phyloP scores from a whole-genome alignment of 257 asterid species.

The Osmanthus fragrans region DNA sequence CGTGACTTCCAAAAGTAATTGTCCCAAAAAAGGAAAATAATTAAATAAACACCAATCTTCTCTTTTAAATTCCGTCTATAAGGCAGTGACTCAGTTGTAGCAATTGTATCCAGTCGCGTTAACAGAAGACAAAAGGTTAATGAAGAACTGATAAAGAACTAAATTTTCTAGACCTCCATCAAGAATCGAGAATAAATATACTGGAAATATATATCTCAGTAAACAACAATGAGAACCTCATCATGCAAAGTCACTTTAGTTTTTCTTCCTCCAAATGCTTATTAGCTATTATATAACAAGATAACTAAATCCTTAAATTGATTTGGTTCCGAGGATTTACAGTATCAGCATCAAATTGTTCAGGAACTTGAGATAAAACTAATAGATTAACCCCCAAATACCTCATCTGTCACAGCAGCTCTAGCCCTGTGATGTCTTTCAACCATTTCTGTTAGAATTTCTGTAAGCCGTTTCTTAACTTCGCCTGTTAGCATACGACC shows the following conservation, averaged over 20 bases:
- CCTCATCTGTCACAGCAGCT: slow-evolving; percentile 94
- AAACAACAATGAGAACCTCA: too few species aligned
- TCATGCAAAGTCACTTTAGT: too few species aligned
- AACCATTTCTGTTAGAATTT: slow-evolving; percentile 73
- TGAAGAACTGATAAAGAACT: background rate
- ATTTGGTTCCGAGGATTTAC: background rate
- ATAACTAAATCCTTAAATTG: background rate
- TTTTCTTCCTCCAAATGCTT: too few species aligned
- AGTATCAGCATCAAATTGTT: background rate
- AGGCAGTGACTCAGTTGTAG: too few species aligned
- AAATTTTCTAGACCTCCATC: background rate
- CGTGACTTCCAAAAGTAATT: too few species aligned
- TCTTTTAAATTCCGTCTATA: too few species aligned
- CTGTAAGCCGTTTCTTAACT: slow-evolving; percentile 73
- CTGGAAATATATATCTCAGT: too few species aligned
- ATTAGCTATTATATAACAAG: too few species aligned
- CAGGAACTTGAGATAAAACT: background rate
- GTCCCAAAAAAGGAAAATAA: too few species aligned
- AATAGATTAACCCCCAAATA: slow-evolving; percentile 19
- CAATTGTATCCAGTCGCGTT: too few species aligned
- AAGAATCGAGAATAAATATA: too few species aligned
- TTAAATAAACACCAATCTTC: too few species aligned
- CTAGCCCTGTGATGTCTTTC: slow-evolving; percentile 84
- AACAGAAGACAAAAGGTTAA: background rate
- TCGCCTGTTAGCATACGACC: slow-evolving; percentile 97